Conservation (phyloP, 768 basidiomycete genomes). For the Dentipellis sp. region DNA sequence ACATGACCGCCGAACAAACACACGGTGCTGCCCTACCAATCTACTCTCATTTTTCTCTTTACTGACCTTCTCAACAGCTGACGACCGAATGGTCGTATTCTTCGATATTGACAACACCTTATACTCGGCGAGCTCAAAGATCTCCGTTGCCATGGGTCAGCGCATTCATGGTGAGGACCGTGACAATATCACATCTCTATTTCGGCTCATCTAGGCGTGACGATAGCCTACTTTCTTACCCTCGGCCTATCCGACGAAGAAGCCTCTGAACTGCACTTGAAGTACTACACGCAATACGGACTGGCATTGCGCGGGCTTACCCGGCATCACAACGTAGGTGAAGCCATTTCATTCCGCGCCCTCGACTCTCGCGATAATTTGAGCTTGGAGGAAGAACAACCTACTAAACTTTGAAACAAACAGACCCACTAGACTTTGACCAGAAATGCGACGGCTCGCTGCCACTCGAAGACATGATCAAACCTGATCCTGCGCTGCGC, state of each 20-base stretch:
- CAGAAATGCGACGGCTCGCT: conserved; percentile 75
- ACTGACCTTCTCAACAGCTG: conserved; percentile 14
- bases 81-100: conserved; percentile 60
- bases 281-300: conserved; percentile 76
- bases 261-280: conserved; percentile 57
- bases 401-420: background rate
- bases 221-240: conserved; percentile 61
- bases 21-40: background rate
- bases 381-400: background rate
- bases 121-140: conserved; percentile 67
- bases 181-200: background rate
- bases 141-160: conserved; percentile 71
- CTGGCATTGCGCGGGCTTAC: conserved; percentile 74
- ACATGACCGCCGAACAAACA: conserved; percentile 7
- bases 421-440: conserved; percentile 81
- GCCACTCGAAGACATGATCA: conserved; percentile 73
- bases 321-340: conserved; percentile 69
- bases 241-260: conserved; percentile 61
- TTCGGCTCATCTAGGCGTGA: background rate
- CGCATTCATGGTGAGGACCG: conserved; percentile 57
- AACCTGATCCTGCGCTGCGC: conserved; percentile 49
- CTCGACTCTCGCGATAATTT: background rate
- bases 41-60: background rate
- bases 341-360: conserved; percentile 4
- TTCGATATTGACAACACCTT: conserved; percentile 88